phyloP scores from a whole-genome alignment of 345 rosid species.

The Zanthoxylum bungeanum region DNA sequence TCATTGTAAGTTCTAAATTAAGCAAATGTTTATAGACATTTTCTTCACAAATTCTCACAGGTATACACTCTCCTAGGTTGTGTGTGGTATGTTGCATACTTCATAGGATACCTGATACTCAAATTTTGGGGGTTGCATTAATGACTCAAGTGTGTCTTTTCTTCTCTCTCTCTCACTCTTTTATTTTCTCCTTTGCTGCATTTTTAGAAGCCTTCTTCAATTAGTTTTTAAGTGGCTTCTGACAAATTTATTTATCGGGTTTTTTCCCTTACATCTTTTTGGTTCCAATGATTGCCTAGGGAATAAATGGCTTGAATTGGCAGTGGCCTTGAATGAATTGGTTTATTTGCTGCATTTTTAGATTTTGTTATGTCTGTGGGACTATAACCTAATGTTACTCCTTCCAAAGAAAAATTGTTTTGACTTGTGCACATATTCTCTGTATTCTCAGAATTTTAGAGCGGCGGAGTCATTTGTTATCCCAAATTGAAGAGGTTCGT shows the following conservation, averaged over 20 bases:
- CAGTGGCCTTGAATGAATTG: too few species aligned
- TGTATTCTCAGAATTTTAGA: slow-evolving; percentile 60
- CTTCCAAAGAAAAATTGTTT: not conserved
- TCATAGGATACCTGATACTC: not conserved
- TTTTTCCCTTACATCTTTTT: not conserved
- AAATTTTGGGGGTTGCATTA: not conserved
- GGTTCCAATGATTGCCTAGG: not conserved
- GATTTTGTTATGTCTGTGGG: slow-evolving; percentile 9
- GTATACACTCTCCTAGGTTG: not conserved
- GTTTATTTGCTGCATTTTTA: not conserved
- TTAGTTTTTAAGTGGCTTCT: not conserved
- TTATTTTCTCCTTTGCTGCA: not conserved
- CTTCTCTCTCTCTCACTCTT: not conserved
- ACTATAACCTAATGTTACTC: not conserved
- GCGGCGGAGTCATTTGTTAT: slow-evolving; percentile 52
- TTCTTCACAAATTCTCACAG: too few species aligned
- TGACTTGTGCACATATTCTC: not conserved
- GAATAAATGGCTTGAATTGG: not conserved
- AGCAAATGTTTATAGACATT: too few species aligned
- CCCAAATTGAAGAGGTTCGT: slow-evolving; percentile 78
- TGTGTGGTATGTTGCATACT: not conserved
- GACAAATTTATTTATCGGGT: not conserved
- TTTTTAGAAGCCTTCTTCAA: not conserved
- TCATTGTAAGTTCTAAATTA: too few species aligned
- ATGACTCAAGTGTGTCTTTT: not conserved